These are phyloP conservation scores for Microthyrium microscopicum DNA, from an alignment of 2,329 filamentous ascomycete species.

Conservation along the genomic window DNA sequence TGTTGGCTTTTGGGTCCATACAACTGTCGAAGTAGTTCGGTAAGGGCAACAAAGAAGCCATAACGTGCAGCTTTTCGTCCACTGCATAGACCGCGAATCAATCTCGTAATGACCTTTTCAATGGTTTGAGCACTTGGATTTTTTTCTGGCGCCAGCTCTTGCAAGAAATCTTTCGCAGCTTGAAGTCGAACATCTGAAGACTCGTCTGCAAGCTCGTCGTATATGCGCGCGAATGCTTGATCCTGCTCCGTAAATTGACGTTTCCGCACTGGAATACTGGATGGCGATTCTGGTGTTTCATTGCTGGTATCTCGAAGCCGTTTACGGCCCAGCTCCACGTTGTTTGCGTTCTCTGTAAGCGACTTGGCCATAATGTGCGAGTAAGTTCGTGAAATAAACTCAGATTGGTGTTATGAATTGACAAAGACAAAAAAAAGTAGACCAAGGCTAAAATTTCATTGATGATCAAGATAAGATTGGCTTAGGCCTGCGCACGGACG, in stretches of 20 bases:
- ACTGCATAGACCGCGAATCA: slow-evolving; percentile 81
- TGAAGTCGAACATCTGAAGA: slow-evolving; percentile 25
- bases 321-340: too few species aligned
- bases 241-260: slow-evolving; percentile 23
- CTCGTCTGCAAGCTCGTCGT: slow-evolving; percentile 30
- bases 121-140: slow-evolving; percentile 21
- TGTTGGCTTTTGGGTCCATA: slow-evolving; percentile 26
- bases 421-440: too few species aligned
- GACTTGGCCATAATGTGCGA: too few species aligned
- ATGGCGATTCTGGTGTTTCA: not conserved
- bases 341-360: too few species aligned
- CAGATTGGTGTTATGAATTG: too few species aligned
- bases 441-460: too few species aligned
- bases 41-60: slow-evolving; percentile 78
- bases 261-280: not conserved
- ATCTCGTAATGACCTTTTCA: slow-evolving; percentile 24
- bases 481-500: too few species aligned
- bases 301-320: too few species aligned
- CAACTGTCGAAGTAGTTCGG: slow-evolving; percentile 60
- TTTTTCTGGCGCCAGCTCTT: slow-evolving; percentile 22
- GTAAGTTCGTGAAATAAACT: too few species aligned
- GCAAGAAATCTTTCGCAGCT: slow-evolving; percentile 28
- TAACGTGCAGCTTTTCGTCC: slow-evolving; percentile 74
- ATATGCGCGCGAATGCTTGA: slow-evolving; percentile 27
- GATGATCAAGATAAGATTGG: too few species aligned